Evolutionary conservation across 2,329 filamentous ascomycete species (phyloP).

Genomic region (Knoxdaviesia capensis): DNA sequence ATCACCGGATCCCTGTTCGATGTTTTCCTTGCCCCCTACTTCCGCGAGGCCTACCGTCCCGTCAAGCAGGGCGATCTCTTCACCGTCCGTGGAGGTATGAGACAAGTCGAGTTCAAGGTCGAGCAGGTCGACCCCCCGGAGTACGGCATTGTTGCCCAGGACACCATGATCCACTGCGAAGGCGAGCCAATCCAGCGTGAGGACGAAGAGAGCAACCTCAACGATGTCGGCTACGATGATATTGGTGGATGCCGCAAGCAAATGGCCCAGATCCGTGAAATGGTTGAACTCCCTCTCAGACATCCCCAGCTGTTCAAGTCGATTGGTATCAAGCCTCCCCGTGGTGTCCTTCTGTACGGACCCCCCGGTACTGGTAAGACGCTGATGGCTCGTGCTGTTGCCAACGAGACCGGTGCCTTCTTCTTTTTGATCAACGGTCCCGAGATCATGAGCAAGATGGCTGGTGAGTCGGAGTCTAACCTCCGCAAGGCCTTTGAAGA

Average conservation of each 20-base stretch:
- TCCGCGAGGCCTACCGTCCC: constrained; percentile 95
- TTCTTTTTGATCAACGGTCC: constrained; percentile 99
- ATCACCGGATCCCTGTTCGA: constrained; percentile 96
- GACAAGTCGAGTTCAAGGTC: constrained; percentile 98
- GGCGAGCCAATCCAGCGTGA: constrained; percentile 89
- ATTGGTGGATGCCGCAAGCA: constrained; percentile 99
- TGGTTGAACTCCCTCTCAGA: constrained; percentile 90
- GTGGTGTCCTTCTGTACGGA: constrained; percentile 90
- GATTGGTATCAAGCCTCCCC: constrained; percentile 97
- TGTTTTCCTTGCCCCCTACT: constrained; percentile 97
- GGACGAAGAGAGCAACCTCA: constrained; percentile 97
- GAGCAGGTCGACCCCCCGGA: constrained; percentile 97
- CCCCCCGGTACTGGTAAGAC: constrained; percentile 99
- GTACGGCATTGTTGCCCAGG: constrained; percentile 96
- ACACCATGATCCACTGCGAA: constrained; percentile 97
- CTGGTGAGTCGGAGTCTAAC: constrained; percentile 96
- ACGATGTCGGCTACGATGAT: constrained; percentile 97
- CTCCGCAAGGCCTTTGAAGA: constrained; percentile 98
- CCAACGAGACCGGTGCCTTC: constrained; percentile 97
- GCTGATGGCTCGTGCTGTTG: constrained; percentile 93
- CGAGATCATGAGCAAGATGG: constrained; percentile 99
- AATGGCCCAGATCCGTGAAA: constrained; percentile 98
- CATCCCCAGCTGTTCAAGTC: constrained; percentile 99
- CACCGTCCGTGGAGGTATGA: constrained; percentile 93
- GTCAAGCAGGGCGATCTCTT: constrained; percentile 96